These are phyloP conservation scores for Nicotiana tomentosiformis DNA, from an alignment of 257 asterid genomes.

Conservation along the genomic window DNA sequence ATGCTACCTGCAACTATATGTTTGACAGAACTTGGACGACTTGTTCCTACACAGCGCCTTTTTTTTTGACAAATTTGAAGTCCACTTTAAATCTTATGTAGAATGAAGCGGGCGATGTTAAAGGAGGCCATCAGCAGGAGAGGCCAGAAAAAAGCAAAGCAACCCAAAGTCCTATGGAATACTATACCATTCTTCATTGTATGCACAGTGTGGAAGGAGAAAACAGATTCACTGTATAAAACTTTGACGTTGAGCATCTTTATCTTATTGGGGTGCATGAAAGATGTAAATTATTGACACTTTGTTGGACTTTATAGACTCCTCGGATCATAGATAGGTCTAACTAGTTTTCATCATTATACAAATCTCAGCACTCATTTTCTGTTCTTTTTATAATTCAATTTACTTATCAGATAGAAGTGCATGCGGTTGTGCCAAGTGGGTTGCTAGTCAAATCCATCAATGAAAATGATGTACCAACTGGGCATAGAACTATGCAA, in stretches of 20 bases:
- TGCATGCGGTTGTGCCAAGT: neutral
- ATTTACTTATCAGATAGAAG: neutral
- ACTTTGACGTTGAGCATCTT: neutral
- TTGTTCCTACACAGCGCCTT: too few relatives aligned
- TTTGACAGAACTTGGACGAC: too few relatives aligned
- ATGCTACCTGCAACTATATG: too few relatives aligned
- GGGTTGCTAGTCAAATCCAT: neutral
- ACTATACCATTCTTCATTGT: neutral
- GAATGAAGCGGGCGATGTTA: neutral
- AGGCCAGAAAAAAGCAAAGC: neutral
- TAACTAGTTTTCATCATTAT: neutral
- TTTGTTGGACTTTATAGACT: neutral
- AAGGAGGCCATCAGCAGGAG: neutral
- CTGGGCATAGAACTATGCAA: neutral
- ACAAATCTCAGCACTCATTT: neutral
- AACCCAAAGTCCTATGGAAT: neutral
- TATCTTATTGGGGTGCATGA: neutral
- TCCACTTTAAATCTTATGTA: too few relatives aligned
- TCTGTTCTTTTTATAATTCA: neutral
- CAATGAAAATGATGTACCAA: neutral
- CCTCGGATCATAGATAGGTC: neutral
- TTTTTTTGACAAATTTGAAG: too few relatives aligned
- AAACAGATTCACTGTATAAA: neutral
- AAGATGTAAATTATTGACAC: neutral
- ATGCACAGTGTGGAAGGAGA: neutral